Evolutionary conservation across 2,329 filamentous ascomycete genomes (phyloP).

Genomic region (Podosphaera xanthii): DNA sequence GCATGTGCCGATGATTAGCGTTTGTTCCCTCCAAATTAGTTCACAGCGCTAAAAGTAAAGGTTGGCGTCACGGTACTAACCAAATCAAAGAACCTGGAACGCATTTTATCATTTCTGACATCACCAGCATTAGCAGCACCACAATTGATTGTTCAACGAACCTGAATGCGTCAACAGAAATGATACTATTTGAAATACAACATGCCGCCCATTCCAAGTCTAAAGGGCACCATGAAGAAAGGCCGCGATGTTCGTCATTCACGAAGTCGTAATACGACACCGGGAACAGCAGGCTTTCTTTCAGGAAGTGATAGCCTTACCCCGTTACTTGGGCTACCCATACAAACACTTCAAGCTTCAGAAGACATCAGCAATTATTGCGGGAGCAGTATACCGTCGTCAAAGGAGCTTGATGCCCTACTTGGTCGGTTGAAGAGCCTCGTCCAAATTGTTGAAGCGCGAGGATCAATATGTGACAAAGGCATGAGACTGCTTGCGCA

Average conservation of each 20-base stretch:
- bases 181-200: constrained; percentile 3
- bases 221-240: constrained; percentile 45
- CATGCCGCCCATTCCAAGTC: constrained; percentile 35
- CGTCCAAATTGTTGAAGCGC: constrained; percentile 41
- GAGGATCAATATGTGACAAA: constrained; percentile 44
- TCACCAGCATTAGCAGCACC: no score
- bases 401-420: constrained; percentile 38
- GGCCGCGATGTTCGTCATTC: constrained; percentile 36
- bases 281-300: constrained; percentile 18
- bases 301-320: constrained; percentile 23
- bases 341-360: constrained; percentile 35
- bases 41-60: no score
- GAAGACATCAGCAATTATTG: constrained; percentile 47
- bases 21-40: no score
- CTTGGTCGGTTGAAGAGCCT: constrained; percentile 40
- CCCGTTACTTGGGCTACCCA: constrained; percentile 42
- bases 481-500: constrained; percentile 49
- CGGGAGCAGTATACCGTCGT: constrained; percentile 35
- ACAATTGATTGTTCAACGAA: no score
- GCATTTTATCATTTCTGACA: no score
- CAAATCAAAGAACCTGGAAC: no score
- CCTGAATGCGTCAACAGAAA: no score
- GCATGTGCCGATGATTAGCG: no score
- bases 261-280: constrained; percentile 58
- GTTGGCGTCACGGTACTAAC: no score